Evolutionary conservation across 116 monocot species (phyloP).

Genomic region (Papilionanthe hybrid): DNA sequence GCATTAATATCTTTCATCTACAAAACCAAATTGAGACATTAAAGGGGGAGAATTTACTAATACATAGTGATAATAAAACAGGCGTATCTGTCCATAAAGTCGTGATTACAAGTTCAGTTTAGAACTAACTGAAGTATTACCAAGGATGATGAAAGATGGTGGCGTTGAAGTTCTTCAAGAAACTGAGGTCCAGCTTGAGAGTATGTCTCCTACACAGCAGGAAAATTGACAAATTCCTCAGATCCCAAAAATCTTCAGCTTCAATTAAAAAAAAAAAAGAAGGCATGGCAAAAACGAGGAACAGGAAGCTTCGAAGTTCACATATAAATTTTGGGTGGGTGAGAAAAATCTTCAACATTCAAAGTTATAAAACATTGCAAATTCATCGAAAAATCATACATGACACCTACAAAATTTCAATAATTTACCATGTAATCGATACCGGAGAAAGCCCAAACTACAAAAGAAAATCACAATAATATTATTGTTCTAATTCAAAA

Average conservation of each 20-base stretch:
- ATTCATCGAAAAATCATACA: no score
- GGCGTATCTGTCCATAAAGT: background rate
- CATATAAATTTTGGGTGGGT: background rate
- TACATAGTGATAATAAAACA: background rate
- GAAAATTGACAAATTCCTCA: background rate
- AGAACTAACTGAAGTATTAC: conserved; percentile 30
- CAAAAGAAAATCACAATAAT: no score
- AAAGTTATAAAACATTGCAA: background rate
- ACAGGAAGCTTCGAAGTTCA: background rate
- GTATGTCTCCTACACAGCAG: conserved; percentile 65
- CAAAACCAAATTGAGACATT: background rate
- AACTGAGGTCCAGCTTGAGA: conserved; percentile 82
- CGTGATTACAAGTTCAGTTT: background rate
- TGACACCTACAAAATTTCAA: background rate
- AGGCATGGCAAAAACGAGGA: background rate
- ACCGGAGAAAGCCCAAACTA: no score
- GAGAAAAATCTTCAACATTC: background rate
- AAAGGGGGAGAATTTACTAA: background rate
- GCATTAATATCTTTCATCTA: conserved; percentile 92
- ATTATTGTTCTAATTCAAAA: no score
- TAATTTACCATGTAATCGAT: no score
- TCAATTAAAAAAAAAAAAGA: background rate
- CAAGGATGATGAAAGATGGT: conserved; percentile 79
- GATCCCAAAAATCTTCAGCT: background rate
- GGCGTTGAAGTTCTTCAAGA: conserved; percentile 86